A percentile compares a stretch with the other conserved stretches of the same genome.
phyloP scores from a whole-genome alignment of 192 early-diverging fungal genomes.

The Coemansia sp. region DNA sequence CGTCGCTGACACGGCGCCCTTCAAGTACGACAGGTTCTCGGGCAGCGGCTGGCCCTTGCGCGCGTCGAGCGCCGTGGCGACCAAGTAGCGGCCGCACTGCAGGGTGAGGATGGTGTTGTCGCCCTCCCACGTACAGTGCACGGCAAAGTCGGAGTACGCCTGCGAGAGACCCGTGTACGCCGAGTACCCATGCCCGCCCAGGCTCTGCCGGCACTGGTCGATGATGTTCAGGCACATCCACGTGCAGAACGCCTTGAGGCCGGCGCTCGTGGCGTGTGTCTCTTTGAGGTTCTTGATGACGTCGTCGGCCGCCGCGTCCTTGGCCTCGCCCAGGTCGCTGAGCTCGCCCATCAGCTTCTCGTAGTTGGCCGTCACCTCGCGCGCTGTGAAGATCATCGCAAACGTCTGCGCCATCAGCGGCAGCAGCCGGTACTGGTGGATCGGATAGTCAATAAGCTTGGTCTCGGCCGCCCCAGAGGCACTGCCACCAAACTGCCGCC shows the following conservation, averaged over 20 bases:
- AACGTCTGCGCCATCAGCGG: constrained; percentile 88
- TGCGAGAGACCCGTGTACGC: constrained; percentile 88
- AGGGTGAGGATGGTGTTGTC: constrained; percentile 92
- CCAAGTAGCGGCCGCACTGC: constrained; percentile 86
- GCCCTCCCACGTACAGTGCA: constrained; percentile 89
- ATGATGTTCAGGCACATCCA: constrained; percentile 90
- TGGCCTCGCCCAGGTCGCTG: constrained; percentile 68
- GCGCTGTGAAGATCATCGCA: constrained; percentile 89
- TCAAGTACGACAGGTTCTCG: constrained; percentile 78
- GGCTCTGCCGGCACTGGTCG: constrained; percentile 88
- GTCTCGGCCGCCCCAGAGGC: constrained; percentile 73
- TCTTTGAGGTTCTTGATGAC: constrained; percentile 86
- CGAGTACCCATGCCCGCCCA: constrained; percentile 94
- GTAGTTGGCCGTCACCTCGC: constrained; percentile 82
- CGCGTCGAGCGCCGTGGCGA: constrained; percentile 70
- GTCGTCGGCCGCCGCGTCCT: constrained; percentile 54
- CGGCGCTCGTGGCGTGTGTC: constrained; percentile 88
- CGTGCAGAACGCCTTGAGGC: constrained; percentile 93
- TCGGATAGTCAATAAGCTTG: constrained; percentile 90
- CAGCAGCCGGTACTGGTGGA: constrained; percentile 94
- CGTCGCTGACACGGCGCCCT: constrained; percentile 57
- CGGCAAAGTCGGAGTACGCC: constrained; percentile 87
- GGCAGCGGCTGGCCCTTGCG: constrained; percentile 78
- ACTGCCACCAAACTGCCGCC: constrained; percentile 81
- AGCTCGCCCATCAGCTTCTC: constrained; percentile 77